Conservation (phyloP, 148 eudicot genomes). For the Silene conica region DNA sequence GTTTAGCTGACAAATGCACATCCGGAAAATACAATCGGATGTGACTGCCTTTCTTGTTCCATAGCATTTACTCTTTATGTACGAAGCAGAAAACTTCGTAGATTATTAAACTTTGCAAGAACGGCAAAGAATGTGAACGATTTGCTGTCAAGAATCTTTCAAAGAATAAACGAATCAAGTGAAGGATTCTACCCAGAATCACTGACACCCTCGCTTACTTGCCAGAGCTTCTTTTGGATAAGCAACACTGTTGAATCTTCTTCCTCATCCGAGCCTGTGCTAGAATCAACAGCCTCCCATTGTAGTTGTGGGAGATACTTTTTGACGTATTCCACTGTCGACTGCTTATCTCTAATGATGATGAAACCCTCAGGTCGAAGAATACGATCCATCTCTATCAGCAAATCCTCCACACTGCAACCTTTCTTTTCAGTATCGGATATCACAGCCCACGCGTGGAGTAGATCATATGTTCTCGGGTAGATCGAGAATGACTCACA, state of each 20-base stretch:
- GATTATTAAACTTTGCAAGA: neutral
- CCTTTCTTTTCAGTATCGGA: conserved; percentile 37
- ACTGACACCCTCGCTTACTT: conserved; percentile 14
- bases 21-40: too few species aligned
- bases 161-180: neutral
- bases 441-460: conserved; percentile 37
- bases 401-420: conserved; percentile 38
- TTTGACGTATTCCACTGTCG: conserved; percentile 30
- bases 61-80: neutral
- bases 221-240: conserved; percentile 38
- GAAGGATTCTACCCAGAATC: conserved; percentile 20
- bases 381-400: conserved; percentile 48
- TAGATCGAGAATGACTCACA: conserved; percentile 45
- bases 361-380: conserved; percentile 44
- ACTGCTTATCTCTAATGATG: conserved; percentile 36
- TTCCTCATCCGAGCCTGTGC: conserved; percentile 31
- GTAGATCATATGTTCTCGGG: conserved; percentile 46
- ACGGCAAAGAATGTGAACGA: neutral
- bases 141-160: neutral
- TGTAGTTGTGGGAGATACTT: conserved; percentile 29
- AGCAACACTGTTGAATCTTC: conserved; percentile 28
- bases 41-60: neutral
- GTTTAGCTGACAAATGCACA: too few species aligned
- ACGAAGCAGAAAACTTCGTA: neutral
- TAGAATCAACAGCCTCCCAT: conserved; percentile 36